These are phyloP conservation scores for Fusarium clavum DNA, from an alignment of 2,329 filamentous ascomycete species.

Conservation along the genomic window DNA sequence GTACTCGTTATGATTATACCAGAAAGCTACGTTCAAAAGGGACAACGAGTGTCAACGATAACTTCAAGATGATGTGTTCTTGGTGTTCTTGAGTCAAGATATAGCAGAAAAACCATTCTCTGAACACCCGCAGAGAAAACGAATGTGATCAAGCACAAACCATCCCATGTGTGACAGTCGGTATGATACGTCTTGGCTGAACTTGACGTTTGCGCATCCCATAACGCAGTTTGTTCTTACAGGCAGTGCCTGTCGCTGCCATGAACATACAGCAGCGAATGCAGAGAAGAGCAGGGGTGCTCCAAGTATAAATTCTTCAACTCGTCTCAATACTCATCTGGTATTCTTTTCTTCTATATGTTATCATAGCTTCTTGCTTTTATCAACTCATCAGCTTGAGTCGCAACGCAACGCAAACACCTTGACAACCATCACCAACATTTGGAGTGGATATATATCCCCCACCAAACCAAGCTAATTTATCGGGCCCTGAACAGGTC, in stretches of 20 bases:
- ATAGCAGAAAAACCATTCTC: background rate
- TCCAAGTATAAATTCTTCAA: background rate
- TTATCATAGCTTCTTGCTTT: background rate
- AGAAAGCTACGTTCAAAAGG: background rate
- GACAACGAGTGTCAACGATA: background rate
- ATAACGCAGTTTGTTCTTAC: background rate
- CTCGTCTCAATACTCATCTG: background rate
- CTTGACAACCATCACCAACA: background rate
- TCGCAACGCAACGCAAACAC: background rate
- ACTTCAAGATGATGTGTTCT: background rate
- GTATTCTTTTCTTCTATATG: background rate
- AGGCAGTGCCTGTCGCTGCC: background rate
- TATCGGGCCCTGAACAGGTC: slow-evolving; percentile 19
- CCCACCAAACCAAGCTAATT: slow-evolving; percentile 29
- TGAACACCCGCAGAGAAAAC: background rate
- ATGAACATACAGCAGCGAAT: background rate
- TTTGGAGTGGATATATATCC: slow-evolving; percentile 27
- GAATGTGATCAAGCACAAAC: background rate
- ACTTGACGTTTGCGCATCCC: background rate
- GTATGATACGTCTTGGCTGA: background rate
- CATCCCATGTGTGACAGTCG: background rate
- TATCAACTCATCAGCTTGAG: background rate
- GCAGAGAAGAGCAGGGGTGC: slow-evolving; percentile 9
- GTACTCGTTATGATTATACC: background rate
- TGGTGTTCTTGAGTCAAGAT: background rate